Evolutionary conservation across 257 asterid genomes (phyloP).

Genomic region (Penstemon newberryi): DNA sequence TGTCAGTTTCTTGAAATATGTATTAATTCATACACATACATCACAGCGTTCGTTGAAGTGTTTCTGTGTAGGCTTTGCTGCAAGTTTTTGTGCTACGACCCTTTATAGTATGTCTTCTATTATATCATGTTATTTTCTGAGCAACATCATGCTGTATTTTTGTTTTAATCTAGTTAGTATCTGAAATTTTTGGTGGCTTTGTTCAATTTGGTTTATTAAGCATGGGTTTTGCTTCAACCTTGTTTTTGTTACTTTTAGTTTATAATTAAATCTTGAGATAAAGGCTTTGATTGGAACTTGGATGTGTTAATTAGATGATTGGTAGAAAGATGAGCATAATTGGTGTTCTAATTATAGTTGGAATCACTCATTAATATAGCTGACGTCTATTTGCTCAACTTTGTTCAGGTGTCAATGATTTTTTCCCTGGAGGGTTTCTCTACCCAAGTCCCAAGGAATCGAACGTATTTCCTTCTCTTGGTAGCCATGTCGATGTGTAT

Average conservation of each 20-base stretch:
- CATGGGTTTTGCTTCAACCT: background rate
- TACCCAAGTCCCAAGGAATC: constrained; percentile 61
- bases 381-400: constrained; percentile 25
- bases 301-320: background rate
- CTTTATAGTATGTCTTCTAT: background rate
- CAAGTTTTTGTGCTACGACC: constrained; percentile 2
- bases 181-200: constrained; percentile 5
- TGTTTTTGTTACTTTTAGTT: constrained; percentile 9
- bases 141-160: background rate
- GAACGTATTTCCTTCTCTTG: constrained; percentile 47
- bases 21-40: background rate
- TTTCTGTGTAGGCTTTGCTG: constrained; percentile 1
- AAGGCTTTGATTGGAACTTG: background rate
- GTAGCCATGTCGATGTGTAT: constrained; percentile 60
- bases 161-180: background rate
- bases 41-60: background rate
- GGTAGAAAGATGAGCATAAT: background rate
- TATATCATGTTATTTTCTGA: background rate
- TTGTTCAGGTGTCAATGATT: constrained; percentile 55
- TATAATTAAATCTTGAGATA: background rate
- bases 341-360: background rate
- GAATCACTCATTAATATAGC: background rate
- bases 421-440: constrained; percentile 50
- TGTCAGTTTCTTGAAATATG: constrained; percentile 7
- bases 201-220: background rate